Conservation (phyloP, 768 basidiomycete genomes). For the Lentinus brumalis region DNA sequence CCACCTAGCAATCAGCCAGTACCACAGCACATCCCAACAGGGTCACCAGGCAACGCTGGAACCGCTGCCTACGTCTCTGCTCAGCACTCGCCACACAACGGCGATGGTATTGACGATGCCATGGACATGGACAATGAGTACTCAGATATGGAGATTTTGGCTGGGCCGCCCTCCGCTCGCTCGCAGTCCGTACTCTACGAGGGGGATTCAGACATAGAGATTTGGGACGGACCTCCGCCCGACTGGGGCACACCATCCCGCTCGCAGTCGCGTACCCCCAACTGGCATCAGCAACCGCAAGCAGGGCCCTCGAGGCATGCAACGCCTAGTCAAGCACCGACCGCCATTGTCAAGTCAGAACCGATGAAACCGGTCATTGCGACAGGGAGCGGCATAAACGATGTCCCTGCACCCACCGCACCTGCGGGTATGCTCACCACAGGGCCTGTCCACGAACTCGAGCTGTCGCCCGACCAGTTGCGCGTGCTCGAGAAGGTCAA, state of each 20-base stretch:
- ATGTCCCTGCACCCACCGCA: neutral
- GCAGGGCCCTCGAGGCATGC: neutral
- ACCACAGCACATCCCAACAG: neutral
- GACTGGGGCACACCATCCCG: neutral
- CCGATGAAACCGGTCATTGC: neutral
- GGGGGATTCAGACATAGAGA: neutral
- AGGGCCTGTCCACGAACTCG: slow-evolving; percentile 35
- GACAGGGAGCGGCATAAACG: neutral
- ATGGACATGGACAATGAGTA: slow-evolving; percentile 5
- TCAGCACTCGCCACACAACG: neutral
- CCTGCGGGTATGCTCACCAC: slow-evolving; percentile 7
- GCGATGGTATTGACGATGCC: neutral
- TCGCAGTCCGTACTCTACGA: neutral
- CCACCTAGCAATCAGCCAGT: neutral
- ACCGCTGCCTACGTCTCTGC: neutral
- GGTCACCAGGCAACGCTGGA: neutral
- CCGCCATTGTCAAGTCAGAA: neutral
- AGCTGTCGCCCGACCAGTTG: slow-evolving; percentile 55
- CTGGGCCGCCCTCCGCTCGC: neutral
- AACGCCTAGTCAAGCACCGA: neutral
- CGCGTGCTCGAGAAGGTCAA: slow-evolving; percentile 54
- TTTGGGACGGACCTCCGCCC: neutral
- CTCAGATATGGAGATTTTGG: neutral
- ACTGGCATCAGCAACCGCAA: neutral
- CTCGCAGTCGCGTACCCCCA: neutral